Evolutionary conservation across 2,329 filamentous ascomycete species (phyloP), one percentile per base, ranked within the genome.

Genomic region (Trichoderma koningiopsis): DNA sequence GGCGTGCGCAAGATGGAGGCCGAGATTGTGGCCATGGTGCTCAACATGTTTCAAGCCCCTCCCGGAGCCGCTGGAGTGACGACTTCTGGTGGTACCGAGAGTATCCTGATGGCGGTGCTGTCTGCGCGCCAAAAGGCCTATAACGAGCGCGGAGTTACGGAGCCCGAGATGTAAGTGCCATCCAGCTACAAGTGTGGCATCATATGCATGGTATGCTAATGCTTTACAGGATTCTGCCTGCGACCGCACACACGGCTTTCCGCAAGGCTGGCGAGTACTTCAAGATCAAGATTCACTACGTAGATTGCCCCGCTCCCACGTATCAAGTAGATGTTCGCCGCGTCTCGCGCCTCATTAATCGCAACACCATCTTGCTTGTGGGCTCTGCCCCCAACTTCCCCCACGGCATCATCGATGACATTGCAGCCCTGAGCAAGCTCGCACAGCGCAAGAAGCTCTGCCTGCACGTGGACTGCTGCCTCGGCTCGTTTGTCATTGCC

Each of bases 1-100:
- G 96, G 95, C 33, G 94, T 99, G 64, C 87, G 96, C 76, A 99
- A 99, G 87, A 99, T 99, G 96, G 96, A 99, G 84, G 95, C 96
- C 56, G 96, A 99, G 83, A 85, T 99, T 71, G 96, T 99, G 64
- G 92, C 94, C 73, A 99, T 99, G 95, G 94, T 96, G 35, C 83
- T 97, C 71, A 87, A 88, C 56, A 83, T 99, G 79, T 99, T 97
- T 84, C 93, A 97, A 79, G 94, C 92, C 10, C 96, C 96, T 3
- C 83, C 89, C n/a, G 91, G 89, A 68, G 93, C 90, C 35, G 94
- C 92, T 5, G 96, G 96, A 72, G 93, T 96, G 11, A 94, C 92
- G 19, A 98, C 96, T 1, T 92, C 92, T 71, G 96, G 96, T 72
- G 96, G 96, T 60, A 97, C 96, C 0, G 96, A 99, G 81, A 97